These are phyloP conservation scores for Pseudocercospora pini-densiflorae DNA, from an alignment of 2,329 filamentous ascomycete species.

Conservation along the genomic window DNA sequence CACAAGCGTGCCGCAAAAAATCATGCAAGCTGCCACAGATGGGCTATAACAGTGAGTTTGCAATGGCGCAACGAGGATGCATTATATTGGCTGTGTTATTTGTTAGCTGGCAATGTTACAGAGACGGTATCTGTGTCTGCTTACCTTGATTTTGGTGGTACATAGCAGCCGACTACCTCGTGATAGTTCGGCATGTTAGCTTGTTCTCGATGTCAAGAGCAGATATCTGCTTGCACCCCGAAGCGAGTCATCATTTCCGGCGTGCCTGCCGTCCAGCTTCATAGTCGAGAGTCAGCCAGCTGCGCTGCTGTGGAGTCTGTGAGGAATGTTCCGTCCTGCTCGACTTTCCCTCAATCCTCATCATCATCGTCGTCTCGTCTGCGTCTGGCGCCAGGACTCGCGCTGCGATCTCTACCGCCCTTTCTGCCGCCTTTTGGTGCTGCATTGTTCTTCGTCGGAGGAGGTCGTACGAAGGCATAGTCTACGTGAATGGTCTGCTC, in stretches of 20 bases:
- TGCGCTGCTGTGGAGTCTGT: not conserved
- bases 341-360: constrained; percentile 12
- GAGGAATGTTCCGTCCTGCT: not conserved
- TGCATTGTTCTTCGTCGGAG: constrained; percentile 59
- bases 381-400: constrained; percentile 47
- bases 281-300: not conserved
- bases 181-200: not conserved
- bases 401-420: constrained; percentile 46
- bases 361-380: constrained; percentile 32
- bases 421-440: constrained; percentile 40
- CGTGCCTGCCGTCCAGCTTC: not conserved
- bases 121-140: not conserved
- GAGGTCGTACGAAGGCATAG: constrained; percentile 83
- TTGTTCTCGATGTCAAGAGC: not conserved
- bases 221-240: not conserved
- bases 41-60: not conserved
- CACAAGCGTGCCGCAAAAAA: too few species aligned
- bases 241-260: not conserved
- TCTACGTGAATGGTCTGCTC: constrained; percentile 82
- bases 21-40: not conserved
- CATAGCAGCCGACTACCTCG: not conserved
- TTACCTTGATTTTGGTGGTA: not conserved
- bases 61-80: not conserved
- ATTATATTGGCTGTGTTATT: not conserved
- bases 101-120: not conserved